Percentiles rank a stretch among this genome's conserved stretches.
Conservation (phyloP, 2,329 filamentous ascomycete species). For the Aspergillus candidus region DNA sequence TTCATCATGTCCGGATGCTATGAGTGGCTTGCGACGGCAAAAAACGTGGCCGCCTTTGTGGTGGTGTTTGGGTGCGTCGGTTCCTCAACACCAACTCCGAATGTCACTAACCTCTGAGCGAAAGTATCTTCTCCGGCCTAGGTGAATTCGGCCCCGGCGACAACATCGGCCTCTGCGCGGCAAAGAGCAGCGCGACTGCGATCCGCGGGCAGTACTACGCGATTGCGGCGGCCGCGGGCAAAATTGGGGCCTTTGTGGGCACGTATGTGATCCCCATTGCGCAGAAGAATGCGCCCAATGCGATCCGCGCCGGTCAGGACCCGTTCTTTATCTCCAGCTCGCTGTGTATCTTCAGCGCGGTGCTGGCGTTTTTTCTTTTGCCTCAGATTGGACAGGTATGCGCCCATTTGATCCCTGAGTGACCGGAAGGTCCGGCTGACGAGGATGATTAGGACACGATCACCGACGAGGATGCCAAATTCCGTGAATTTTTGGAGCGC, state of each 20-base stretch:
- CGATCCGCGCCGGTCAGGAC: slow-evolving; percentile 64
- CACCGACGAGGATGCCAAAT: slow-evolving; percentile 65
- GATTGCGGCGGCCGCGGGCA: slow-evolving; percentile 42
- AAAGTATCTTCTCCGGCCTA: slow-evolving; percentile 63
- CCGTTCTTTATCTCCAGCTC: slow-evolving; percentile 81
- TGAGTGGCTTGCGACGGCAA: slow-evolving; percentile 56
- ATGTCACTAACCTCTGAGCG: not conserved
- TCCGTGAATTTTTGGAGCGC: slow-evolving; percentile 64
- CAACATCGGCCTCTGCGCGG: slow-evolving; percentile 82
- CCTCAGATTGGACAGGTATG: slow-evolving; percentile 62
- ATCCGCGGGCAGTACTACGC: slow-evolving; percentile 72
- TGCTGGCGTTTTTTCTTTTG: slow-evolving; percentile 59
- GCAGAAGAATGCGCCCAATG: slow-evolving; percentile 49
- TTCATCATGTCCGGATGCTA: slow-evolving; percentile 87
- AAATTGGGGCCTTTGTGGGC: slow-evolving; percentile 67
- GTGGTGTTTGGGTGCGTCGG: slow-evolving; percentile 61
- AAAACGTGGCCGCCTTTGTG: slow-evolving; percentile 68
- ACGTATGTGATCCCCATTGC: slow-evolving; percentile 76
- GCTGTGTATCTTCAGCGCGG: slow-evolving; percentile 69
- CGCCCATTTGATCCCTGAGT: not conserved
- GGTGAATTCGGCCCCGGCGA: slow-evolving; percentile 82
- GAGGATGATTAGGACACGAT: slow-evolving; percentile 66
- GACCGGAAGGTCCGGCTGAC: slow-evolving; percentile 16
- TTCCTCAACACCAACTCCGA: not conserved
- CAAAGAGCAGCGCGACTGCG: slow-evolving; percentile 81